A percentile compares a stretch with the other conserved stretches of the same genome.
phyloP scores from a whole-genome alignment of 805 yeast genomes.

The Phaffomyces thermotolerans region DNA sequence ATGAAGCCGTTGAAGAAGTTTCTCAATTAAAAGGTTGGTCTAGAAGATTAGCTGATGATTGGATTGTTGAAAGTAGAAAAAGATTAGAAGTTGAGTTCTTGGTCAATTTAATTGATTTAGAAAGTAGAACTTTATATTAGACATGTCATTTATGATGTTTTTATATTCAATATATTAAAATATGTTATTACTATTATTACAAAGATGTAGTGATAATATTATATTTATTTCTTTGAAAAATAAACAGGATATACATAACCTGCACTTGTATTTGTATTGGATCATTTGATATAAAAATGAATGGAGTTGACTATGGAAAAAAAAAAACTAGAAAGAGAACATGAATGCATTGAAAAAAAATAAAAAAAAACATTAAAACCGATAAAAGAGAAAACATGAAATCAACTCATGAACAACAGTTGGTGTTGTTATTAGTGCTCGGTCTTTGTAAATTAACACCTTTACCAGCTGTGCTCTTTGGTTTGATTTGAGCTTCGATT shows the following conservation, averaged over 20 bases:
- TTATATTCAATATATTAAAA: background rate
- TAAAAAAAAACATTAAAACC: background rate
- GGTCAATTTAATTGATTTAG: constrained; percentile 60
- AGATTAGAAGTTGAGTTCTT: constrained; percentile 83
- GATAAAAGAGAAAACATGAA: background rate
- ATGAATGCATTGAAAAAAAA: background rate
- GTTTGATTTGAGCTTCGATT: constrained; percentile 19
- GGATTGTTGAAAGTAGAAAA: constrained; percentile 86
- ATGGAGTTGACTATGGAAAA: background rate
- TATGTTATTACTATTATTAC: too few relatives aligned
- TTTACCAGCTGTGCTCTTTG: constrained; percentile 14
- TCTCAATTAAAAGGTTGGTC: constrained; percentile 90
- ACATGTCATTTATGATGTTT: constrained; percentile 1
- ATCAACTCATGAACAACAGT: constrained; percentile 30
- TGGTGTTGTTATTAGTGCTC: constrained; percentile 34
- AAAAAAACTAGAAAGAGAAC: background rate
- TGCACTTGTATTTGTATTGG: too few relatives aligned
- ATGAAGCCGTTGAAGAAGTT: constrained; percentile 88
- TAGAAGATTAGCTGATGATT: constrained; percentile 80
- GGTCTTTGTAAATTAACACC: constrained; percentile 36
- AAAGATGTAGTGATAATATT: too few relatives aligned
- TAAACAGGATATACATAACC: too few relatives aligned
- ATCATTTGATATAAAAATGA: background rate
- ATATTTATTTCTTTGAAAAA: too few relatives aligned
- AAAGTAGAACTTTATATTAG: constrained; percentile 42